Evolutionary conservation across 2,329 filamentous ascomycete genomes (phyloP).

Genomic region (Purpureocillium lavendulum): DNA sequence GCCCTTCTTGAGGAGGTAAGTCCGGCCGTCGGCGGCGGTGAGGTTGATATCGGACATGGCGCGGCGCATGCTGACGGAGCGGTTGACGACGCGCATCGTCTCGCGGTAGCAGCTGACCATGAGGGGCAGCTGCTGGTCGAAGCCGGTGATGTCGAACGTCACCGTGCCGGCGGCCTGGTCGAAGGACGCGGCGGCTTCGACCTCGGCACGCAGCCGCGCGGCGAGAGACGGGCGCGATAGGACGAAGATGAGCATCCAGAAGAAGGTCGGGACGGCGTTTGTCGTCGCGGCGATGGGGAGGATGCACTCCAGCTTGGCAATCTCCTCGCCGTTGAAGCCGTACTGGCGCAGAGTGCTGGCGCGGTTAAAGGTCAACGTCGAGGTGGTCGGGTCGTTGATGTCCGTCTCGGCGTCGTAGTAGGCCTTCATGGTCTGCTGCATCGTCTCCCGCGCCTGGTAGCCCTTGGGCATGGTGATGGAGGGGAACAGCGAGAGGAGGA

Average conservation of each 20-base stretch:
- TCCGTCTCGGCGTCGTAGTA: slow-evolving; percentile 23
- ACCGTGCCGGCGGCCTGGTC: slow-evolving; percentile 1
- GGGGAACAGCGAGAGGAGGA: slow-evolving; percentile 21
- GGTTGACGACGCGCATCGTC: slow-evolving; percentile 30
- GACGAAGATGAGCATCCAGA: slow-evolving; percentile 25
- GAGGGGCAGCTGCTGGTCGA: slow-evolving; percentile 30
- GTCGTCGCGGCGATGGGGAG: slow-evolving; percentile 18
- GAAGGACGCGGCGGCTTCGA: slow-evolving; percentile 7
- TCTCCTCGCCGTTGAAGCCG: slow-evolving; percentile 16
- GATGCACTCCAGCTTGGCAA: slow-evolving; percentile 20
- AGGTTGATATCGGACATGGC: slow-evolving; percentile 29
- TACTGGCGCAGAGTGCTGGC: slow-evolving; percentile 17
- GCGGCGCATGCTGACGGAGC: slow-evolving; percentile 27
- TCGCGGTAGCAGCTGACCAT: slow-evolving; percentile 37
- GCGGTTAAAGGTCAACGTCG: slow-evolving; percentile 18
- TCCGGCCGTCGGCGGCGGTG: slow-evolving; percentile 11
- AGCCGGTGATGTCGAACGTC: slow-evolving; percentile 25
- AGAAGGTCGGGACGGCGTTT: slow-evolving; percentile 28
- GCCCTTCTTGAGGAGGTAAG: slow-evolving; percentile 21
- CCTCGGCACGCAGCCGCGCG: slow-evolving; percentile 6
- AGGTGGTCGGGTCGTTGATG: slow-evolving; percentile 13
- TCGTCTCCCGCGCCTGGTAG: slow-evolving; percentile 14
- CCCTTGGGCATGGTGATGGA: slow-evolving; percentile 20
- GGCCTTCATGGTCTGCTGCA: slow-evolving; percentile 16
- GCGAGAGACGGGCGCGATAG: slow-evolving; percentile 17